These are phyloP conservation scores for Fusarium protoensiforme DNA, from an alignment of 2,329 filamentous ascomycete genomes.

Conservation along the genomic window DNA sequence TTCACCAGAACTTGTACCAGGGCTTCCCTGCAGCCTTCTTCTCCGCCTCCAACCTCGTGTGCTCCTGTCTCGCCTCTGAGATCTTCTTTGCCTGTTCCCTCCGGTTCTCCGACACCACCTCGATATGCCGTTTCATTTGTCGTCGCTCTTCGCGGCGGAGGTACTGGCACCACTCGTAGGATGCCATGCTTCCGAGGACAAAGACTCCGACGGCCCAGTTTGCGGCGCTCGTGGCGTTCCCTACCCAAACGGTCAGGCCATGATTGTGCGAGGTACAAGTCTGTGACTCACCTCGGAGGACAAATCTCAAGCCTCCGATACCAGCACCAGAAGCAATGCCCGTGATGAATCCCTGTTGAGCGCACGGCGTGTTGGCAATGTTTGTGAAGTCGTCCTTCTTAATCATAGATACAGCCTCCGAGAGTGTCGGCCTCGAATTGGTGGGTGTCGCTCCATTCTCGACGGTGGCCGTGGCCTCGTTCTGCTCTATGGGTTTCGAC, in stretches of 20 bases:
- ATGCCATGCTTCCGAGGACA: conserved; percentile 73
- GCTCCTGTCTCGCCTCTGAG: conserved; percentile 54
- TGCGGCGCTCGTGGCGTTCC: conserved; percentile 62
- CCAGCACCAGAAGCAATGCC: conserved; percentile 85
- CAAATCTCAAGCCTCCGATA: conserved; percentile 77
- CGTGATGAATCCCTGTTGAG: conserved; percentile 82
- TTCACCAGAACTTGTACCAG: conserved; percentile 69
- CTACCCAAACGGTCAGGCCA: conserved; percentile 37
- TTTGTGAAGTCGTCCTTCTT: conserved; percentile 75
- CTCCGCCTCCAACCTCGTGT: conserved; percentile 46
- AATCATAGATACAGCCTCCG: conserved; percentile 74
- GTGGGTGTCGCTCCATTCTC: conserved; percentile 32
- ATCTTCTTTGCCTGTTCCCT: conserved; percentile 58
- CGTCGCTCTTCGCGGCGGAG: conserved; percentile 78
- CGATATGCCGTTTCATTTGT: conserved; percentile 86
- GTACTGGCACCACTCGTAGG: conserved; percentile 88
- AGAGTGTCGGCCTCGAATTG: conserved; percentile 53
- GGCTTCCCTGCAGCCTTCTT: conserved; percentile 51
- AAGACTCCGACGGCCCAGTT: conserved; percentile 91
- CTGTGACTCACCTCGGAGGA: conserved; percentile 74
- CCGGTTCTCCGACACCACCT: conserved; percentile 67
- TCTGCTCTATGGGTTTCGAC: conserved; percentile 49
- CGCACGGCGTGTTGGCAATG: conserved; percentile 84
- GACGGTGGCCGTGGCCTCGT: conserved; percentile 28
- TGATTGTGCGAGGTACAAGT: background rate